phyloP scores from a whole-genome alignment of 208 protist species.

The Tritrichomonas foetus region DNA sequence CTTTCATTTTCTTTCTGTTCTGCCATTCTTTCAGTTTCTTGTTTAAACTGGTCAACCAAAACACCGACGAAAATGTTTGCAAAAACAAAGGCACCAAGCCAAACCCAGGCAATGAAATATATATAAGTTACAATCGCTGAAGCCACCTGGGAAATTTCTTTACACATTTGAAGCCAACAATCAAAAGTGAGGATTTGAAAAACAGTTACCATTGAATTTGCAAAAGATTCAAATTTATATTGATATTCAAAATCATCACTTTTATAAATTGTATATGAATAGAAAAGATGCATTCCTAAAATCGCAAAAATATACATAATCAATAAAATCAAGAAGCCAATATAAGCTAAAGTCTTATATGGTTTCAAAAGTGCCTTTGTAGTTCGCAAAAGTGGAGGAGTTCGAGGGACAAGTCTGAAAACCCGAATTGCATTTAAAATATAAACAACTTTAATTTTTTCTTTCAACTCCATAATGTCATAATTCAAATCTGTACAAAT shows the following conservation, averaged over 20 bases:
- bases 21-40: background rate
- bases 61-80: background rate
- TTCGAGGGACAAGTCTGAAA: background rate
- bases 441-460: background rate
- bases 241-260: background rate
- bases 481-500: background rate
- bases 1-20: background rate
- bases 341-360: background rate
- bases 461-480: background rate
- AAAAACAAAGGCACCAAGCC: background rate
- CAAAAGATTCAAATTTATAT: background rate
- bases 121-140: background rate
- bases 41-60: background rate
- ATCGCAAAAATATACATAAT: constrained; percentile 16
- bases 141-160: background rate
- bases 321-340: background rate
- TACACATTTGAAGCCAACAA: background rate
- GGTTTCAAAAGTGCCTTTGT: background rate
- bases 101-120: background rate
- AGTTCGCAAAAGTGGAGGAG: background rate
- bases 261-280: background rate
- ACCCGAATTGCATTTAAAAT: background rate
- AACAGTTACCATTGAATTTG: background rate
- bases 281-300: background rate
- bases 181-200: background rate